Conservation (phyloP, 148 eudicot species). For the Cornus controversa region DNA sequence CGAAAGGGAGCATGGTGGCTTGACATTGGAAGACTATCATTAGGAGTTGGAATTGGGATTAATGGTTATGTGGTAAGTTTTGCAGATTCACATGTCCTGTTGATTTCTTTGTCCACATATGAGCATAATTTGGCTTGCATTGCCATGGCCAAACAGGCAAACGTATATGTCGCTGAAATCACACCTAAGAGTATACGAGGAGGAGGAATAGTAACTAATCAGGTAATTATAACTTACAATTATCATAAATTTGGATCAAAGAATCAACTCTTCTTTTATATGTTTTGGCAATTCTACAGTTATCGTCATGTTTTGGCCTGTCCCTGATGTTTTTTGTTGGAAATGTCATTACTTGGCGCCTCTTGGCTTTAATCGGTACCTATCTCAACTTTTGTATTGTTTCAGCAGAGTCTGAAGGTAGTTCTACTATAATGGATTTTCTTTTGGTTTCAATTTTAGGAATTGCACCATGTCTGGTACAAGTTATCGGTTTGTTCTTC, state of each 20-base stretch:
- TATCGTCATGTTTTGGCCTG: conserved; percentile 32
- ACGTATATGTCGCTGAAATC: conserved; percentile 48
- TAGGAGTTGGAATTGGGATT: conserved; percentile 41
- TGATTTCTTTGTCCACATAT: background rate
- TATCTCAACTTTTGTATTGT: background rate
- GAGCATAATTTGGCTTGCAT: no score
- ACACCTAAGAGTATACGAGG: conserved; percentile 53
- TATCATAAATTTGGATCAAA: background rate
- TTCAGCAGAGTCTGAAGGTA: background rate
- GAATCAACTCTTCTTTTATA: background rate
- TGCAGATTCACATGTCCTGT: no score
- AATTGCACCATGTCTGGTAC: no score
- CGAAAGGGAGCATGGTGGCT: conserved; percentile 45
- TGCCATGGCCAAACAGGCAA: conserved; percentile 25
- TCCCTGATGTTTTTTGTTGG: conserved; percentile 37
- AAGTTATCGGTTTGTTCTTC: no score
- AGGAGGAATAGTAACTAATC: conserved; percentile 12
- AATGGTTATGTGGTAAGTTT: conserved; percentile 37
- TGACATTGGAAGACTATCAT: conserved; percentile 45
- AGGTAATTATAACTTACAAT: conserved; percentile 5
- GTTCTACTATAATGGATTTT: background rate
- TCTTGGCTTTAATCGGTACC: conserved; percentile 45
- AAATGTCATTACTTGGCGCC: conserved; percentile 38
- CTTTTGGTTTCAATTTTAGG: background rate
- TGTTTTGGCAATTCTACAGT: conserved; percentile 19